These are phyloP conservation scores for Pichia pseudocactophila DNA, from an alignment of 805 yeast species.

Conservation along the genomic window DNA sequence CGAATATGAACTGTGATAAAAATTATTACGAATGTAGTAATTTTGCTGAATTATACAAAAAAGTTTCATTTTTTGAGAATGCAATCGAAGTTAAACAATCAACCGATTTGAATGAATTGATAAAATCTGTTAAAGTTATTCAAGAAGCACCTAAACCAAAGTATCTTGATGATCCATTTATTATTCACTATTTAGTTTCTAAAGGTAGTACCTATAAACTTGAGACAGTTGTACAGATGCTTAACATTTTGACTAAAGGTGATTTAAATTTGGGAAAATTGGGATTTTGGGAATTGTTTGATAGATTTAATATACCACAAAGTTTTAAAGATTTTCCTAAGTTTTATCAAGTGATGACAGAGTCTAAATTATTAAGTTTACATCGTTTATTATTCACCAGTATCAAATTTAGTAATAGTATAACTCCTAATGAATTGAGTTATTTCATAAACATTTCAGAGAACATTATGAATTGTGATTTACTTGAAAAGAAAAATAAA, in stretches of 20 bases:
- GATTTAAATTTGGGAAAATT: not conserved
- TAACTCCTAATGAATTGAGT: slow-evolving; percentile 4
- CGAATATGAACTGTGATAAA: not conserved
- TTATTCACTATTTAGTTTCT: slow-evolving; percentile 4
- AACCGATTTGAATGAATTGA: not conserved
- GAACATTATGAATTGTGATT: slow-evolving; percentile 2
- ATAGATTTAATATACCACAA: not conserved
- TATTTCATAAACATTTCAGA: slow-evolving; percentile 6
- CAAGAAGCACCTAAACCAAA: not conserved
- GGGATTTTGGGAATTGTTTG: slow-evolving; percentile 10
- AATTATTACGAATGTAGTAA: not conserved
- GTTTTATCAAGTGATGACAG: not conserved
- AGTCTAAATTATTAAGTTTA: slow-evolving; percentile 4
- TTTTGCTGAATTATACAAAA: slow-evolving; percentile 1
- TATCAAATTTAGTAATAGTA: slow-evolving; percentile 1
- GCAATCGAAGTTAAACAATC: not conserved
- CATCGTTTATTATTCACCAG: slow-evolving; percentile 6
- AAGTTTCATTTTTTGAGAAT: not conserved
- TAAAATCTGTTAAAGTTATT: not conserved
- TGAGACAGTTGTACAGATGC: not conserved
- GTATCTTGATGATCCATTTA: slow-evolving; percentile 1
- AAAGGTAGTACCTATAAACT: slow-evolving; percentile 1
- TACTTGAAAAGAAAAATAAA: slow-evolving; percentile 1
- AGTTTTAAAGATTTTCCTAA: not conserved
- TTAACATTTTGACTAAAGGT: slow-evolving; percentile 2